A percentile compares a stretch with the other conserved stretches of the same genome.
Evolutionary conservation across 306 rosid genomes (phyloP).

Genomic region (Cucurbita moschata): DNA sequence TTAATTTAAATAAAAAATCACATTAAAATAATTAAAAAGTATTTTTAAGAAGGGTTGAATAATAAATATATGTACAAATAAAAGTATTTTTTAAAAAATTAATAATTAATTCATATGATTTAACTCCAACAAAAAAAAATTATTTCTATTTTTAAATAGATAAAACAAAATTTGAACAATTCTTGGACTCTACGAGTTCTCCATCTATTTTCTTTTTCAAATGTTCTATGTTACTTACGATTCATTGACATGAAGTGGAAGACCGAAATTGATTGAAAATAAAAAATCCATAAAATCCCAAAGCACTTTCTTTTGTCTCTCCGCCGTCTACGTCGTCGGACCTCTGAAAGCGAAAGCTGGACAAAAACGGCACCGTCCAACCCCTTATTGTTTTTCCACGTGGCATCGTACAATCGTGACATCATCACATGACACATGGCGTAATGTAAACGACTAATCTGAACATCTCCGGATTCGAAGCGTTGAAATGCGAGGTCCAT

Average conservation of each 20-base stretch:
- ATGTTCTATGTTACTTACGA: neutral
- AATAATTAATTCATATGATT: too few relatives aligned
- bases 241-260: neutral
- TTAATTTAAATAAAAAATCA: too few relatives aligned
- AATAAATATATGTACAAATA: too few relatives aligned
- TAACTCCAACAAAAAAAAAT: too few relatives aligned
- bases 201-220: neutral
- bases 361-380: slow-evolving; percentile 23
- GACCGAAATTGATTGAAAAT: slow-evolving; percentile 14
- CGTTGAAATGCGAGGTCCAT: neutral
- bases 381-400: slow-evolving; percentile 12
- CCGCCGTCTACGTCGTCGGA: neutral
- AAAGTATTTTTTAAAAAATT: too few relatives aligned
- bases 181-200: too few relatives aligned
- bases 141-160: too few relatives aligned
- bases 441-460: neutral
- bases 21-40: too few relatives aligned
- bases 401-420: slow-evolving; percentile 2
- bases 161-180: too few relatives aligned
- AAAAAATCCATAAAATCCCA: neutral
- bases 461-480: neutral
- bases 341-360: neutral
- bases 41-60: too few relatives aligned
- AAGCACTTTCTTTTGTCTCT: neutral
- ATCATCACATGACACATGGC: neutral